Base-by-base conservation (phyloP, 805 yeast species). In the Tetrapisispora namnaoensis region DNA sequence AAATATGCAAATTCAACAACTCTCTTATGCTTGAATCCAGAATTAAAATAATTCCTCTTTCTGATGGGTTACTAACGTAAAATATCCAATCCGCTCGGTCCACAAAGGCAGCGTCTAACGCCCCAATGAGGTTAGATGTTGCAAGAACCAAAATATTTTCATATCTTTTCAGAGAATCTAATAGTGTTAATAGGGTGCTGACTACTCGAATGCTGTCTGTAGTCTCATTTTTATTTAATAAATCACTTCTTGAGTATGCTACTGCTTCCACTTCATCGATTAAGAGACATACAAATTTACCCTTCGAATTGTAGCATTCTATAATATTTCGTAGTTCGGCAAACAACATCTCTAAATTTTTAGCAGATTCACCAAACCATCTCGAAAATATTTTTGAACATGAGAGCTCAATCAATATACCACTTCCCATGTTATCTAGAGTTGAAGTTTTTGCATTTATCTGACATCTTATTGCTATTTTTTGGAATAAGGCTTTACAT, bases 241-340 rank as follows among this genome's bases (percentile, higher is more conserved):
- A 51, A 17, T 63, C 62, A 9, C 56, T 45, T 55, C 78, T 62
- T 17, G 75, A 69, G 36, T 68, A 60, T 1, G 75, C 75, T 32
- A 74, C 59, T 0, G 77, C 68, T 54, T 74, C 78, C 13, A 73
- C 67, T 49, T 74, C 78, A 53, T 74, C 77, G 43, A 74, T 69
- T n/a, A 73, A 50, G 16, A 73, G 50, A 42, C 71, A 63, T 2
- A 72, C 57, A 49, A 65, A 59, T 14, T 54, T 47, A 4, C 50
- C 50, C 17, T 53, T 44, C 11, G 57, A 44, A 18, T 50, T 42
- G 14, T 50, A 51, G 5, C 46, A 45, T 41, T 50, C 48, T 18
- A 67, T 46, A 22, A 70, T 30, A 0, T 47, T 46, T 47, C 61
- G 66, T 5, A 72, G 52, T 30, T 67, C 68, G 16, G 59, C 56